Base-by-base conservation (phyloP, 2,329 filamentous ascomycete genomes). In the Ophiostoma ulmi region DNA sequence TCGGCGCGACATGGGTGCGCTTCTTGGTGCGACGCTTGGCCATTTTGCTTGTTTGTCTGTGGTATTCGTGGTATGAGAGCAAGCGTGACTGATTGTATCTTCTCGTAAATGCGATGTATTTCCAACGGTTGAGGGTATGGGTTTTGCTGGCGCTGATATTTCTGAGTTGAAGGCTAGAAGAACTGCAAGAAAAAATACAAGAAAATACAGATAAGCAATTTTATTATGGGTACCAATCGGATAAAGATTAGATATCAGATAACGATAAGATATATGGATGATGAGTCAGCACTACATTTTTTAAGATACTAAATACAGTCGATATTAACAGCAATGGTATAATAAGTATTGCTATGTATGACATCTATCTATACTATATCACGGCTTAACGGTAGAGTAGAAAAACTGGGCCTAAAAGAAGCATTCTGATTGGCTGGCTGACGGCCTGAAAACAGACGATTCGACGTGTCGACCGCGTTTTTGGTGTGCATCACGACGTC, bases 21-120 rank as follows among this genome's bases (percentile, higher is more conserved):
- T 94, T 97, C 84, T 97, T 97, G 69, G 88, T 89, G 77, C 93
- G 85, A 81, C 86, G 86, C 79, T 90, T 90, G 48, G 92, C 93
- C 94, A 97, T 97, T 11, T 52, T 66, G 63, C 4, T 35, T 22
- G 20, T 31, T 52, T 52, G 11, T 22, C 22, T 5, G 44, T 20
- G 44, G 17, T 7, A 6, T 6, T 48, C 5, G 44, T 7, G 17
- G 44, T 48, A n/a, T 48, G 44, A 6, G 44, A 48, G 44, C 6
- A 20, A 48, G 4, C 6, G 44, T 48, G 17, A 7, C 44, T 48
- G 44, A 8, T 20, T 20, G 44, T 48, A 48, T 48, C 20, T 48
- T 31, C 31, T 31, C 31, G 17, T n/a, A 48, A 36, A 36, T 38
- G 31, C 26, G 13, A 63, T 26, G 44, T 13, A 14, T 44, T 44